phyloP scores from a whole-genome alignment of 352 stramenopile species.

The Poterioochromonas sp. region DNA sequence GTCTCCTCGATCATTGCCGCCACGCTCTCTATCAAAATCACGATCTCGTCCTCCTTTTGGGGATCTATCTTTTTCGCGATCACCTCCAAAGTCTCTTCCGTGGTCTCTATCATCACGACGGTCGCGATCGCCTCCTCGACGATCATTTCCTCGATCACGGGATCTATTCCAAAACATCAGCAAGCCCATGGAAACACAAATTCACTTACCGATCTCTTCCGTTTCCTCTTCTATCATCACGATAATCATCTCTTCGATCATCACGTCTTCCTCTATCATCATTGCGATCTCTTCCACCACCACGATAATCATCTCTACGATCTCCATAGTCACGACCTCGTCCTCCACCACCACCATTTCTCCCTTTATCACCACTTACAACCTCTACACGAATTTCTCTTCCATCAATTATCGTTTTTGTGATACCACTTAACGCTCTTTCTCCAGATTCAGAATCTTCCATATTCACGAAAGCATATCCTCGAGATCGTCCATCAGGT shows the following conservation, averaged over 20 bases:
- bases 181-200: not conserved
- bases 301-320: not conserved
- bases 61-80: too few species aligned
- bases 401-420: not conserved
- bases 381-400: slow-evolving; percentile 1
- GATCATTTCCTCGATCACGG: not conserved
- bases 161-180: not conserved
- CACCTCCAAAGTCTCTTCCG: too few species aligned
- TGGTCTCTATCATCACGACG: not conserved
- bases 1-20: too few species aligned
- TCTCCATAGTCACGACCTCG: not conserved
- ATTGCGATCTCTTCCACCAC: not conserved
- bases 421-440: not conserved
- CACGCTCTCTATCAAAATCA: too few species aligned
- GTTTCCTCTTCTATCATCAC: not conserved
- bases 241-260: not conserved
- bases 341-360: not conserved
- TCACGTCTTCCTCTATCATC: not conserved
- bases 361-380: not conserved
- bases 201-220: not conserved
- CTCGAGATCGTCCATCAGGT: not conserved
- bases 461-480: slow-evolving; percentile 15
- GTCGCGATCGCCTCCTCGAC: slow-evolving; percentile 1
- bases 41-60: too few species aligned
- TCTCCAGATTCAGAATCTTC: not conserved